phyloP scores from a whole-genome alignment of 2,329 filamentous ascomycete species.

The Colletotrichum agaves region DNA sequence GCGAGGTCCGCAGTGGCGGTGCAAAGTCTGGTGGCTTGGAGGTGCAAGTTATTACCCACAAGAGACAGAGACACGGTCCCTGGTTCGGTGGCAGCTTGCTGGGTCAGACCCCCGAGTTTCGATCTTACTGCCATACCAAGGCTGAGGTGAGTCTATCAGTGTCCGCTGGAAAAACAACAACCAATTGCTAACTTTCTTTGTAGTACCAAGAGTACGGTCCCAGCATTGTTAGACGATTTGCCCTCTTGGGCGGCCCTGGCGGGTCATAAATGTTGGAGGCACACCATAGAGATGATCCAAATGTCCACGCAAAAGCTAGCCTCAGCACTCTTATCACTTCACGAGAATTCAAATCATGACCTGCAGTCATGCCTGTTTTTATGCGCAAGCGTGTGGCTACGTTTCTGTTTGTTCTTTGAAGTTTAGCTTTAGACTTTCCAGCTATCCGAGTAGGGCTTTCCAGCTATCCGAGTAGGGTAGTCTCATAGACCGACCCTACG shows the following conservation, averaged over 20 bases:
- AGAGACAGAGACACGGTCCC: constrained; percentile 94
- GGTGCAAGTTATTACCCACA: constrained; percentile 97
- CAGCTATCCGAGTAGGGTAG: neutral
- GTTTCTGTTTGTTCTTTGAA: neutral
- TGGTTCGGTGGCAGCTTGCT: constrained; percentile 98
- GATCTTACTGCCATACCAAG: constrained; percentile 98
- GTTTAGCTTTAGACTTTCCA: constrained; percentile 4
- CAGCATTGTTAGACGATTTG: constrained; percentile 94
- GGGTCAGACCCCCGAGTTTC: constrained; percentile 97
- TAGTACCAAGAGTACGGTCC: constrained; percentile 96
- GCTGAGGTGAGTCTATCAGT: constrained; percentile 64
- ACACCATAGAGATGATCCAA: constrained; percentile 21
- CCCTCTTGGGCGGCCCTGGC: constrained; percentile 90
- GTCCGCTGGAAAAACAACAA: too few relatives aligned
- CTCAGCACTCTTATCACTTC: constrained; percentile 12
- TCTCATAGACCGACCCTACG: neutral
- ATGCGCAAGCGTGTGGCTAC: constrained; percentile 10
- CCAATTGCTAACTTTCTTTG: constrained; percentile 39
- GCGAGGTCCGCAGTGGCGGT: constrained; percentile 90
- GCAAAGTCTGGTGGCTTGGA: constrained; percentile 94
- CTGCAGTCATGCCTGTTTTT: constrained; percentile 17
- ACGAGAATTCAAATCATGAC: constrained; percentile 35
- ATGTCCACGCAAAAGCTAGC: constrained; percentile 16
- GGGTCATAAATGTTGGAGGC: constrained; percentile 65
- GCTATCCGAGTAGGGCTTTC: neutral